A percentile compares a stretch with the other conserved stretches of the same genome.
phyloP scores from a whole-genome alignment of 257 asterid species.

The Solanum infundibuliforme region DNA sequence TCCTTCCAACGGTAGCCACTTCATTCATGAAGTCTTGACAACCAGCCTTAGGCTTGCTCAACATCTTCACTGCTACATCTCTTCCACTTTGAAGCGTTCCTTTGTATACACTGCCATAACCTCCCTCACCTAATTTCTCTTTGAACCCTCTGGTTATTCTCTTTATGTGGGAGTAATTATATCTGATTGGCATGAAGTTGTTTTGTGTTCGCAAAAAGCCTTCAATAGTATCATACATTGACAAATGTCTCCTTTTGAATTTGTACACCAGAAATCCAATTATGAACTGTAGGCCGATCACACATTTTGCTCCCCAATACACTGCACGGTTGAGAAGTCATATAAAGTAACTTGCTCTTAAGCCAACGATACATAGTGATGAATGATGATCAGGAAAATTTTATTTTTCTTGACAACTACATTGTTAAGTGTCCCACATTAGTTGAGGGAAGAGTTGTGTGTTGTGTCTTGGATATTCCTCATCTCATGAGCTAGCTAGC shows the following conservation, averaged over 20 bases:
- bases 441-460: neutral
- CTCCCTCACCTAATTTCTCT: constrained; percentile 44
- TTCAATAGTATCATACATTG: constrained; percentile 11
- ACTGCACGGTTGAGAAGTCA: neutral
- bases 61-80: constrained; percentile 32
- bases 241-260: constrained; percentile 11
- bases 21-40: constrained; percentile 47
- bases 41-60: constrained; percentile 21
- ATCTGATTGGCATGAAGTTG: constrained; percentile 27
- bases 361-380: neutral
- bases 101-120: constrained; percentile 34
- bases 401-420: neutral
- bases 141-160: constrained; percentile 35
- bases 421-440: neutral
- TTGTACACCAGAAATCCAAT: constrained; percentile 9
- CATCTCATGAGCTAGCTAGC: neutral
- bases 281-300: constrained; percentile 8
- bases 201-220: constrained; percentile 8
- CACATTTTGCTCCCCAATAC: neutral
- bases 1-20: constrained; percentile 41
- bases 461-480: neutral
- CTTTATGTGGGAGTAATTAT: constrained; percentile 36
- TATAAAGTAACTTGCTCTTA: neutral
- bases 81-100: constrained; percentile 41
- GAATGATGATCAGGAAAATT: neutral